A percentile compares a stretch with the other conserved stretches of the same genome.
Evolutionary conservation across 768 basidiomycete species (phyloP).

Genomic region (Neoboletus brunneissimus): DNA sequence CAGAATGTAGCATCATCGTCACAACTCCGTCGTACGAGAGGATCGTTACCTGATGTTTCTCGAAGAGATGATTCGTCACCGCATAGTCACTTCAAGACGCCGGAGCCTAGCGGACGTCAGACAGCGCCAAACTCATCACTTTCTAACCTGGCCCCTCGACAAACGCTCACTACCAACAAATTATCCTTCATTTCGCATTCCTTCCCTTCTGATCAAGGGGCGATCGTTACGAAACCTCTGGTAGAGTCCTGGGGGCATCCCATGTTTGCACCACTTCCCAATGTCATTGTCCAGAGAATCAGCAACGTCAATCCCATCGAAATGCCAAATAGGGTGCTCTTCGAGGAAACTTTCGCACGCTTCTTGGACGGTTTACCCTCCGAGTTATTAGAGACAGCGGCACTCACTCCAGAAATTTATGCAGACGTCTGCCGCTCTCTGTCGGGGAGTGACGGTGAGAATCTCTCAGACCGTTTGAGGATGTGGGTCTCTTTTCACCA

Average conservation of each 20-base stretch:
- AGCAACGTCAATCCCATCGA: constrained; percentile 50
- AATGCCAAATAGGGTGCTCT: constrained; percentile 55
- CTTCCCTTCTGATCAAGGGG: constrained; percentile 37
- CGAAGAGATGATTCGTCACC: constrained; percentile 17
- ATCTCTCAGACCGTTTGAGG: constrained; percentile 41
- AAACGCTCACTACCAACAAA: constrained; percentile 22
- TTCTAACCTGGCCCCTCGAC: constrained; percentile 23
- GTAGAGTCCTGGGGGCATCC: constrained; percentile 61
- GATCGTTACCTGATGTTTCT: constrained; percentile 25
- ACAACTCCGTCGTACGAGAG: constrained; percentile 20
- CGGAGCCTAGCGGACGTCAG: constrained; percentile 24
- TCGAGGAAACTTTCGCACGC: constrained; percentile 46
- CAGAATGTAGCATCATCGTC: constrained; percentile 44
- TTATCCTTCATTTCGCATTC: constrained; percentile 47
- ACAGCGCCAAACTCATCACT: constrained; percentile 19
- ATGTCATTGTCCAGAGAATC: constrained; percentile 54
- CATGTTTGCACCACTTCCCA: constrained; percentile 59
- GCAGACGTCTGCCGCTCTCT: constrained; percentile 49
- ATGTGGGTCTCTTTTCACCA: constrained; percentile 62
- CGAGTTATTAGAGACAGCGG: constrained; percentile 59
- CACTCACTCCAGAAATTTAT: constrained; percentile 54
- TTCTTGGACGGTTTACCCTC: constrained; percentile 52
- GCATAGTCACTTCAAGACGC: constrained; percentile 17
- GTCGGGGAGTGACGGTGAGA: constrained; percentile 31
- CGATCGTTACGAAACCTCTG: constrained; percentile 39